Base-by-base conservation (phyloP, 2,329 filamentous ascomycete species). In the Hymenotorrendiella dingleyae region DNA sequence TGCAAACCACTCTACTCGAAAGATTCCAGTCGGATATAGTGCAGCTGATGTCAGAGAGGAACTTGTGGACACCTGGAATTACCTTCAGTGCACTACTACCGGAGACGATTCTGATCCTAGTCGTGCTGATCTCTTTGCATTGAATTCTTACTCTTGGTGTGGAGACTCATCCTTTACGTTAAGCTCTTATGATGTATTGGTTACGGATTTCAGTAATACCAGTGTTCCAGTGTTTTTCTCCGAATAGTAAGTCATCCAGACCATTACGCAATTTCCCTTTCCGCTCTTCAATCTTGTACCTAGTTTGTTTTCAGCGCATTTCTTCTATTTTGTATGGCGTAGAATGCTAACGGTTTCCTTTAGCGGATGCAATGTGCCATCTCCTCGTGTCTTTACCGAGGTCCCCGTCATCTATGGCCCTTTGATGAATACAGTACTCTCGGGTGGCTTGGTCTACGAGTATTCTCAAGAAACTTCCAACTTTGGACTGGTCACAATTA, bases 361-460 rank as follows among this genome's bases (percentile, higher is more conserved):
- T 40, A 40, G 38, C 55, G 86, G 86, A 47, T 91, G 86, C 76
- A 91, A 89, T 68, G 69, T 72, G 27, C 77, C 80, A 11, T 62
- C 67, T n/a, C 81, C 84, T 11, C 83, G 86, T 54, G 65, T 80
- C 55, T 93, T 89, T 67, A 82, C 84, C 52, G 86, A 93, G 65
- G 82, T 88, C 10, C 71, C 69, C 42, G 70, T 80, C 48, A 79
- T 93, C 52, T 91, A 91, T 64, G 74, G 84, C 43, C 57, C 71
- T 28, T 56, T 86, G 50, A 89, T 91, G 83, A 81, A 66, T 10
- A 62, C 70, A 14, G 69, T 78, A 43, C 80, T 91, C 58, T 82
- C 80, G 42, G 86, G 86, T 49, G 86, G 85, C 50, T 72, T 93
- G 34, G 84, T 91, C 34, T 93, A 91, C 69, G 84, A 93, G 65